Evolutionary conservation across 305 asterid species (phyloP).

Genomic region (Fraxinus nigra): DNA sequence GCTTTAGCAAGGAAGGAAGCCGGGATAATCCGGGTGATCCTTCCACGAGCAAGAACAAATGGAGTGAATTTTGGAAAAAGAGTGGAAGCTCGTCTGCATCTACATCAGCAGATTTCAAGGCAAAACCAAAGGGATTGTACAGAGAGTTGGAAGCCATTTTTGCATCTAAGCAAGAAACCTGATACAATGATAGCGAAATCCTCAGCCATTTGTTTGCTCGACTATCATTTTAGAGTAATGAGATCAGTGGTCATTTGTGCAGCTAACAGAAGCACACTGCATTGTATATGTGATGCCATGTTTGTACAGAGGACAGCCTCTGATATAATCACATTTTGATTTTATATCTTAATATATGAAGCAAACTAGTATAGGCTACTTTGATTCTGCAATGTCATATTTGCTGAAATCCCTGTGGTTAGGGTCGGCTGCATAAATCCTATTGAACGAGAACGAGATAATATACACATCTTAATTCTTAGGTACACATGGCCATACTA

Average conservation of each 20-base stretch:
- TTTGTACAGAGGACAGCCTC: background rate
- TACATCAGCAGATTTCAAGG: slow-evolving; percentile 56
- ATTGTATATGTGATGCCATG: background rate
- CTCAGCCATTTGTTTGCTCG: background rate
- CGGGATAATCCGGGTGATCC: slow-evolving; percentile 45
- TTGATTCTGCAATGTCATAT: background rate
- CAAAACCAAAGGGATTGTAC: slow-evolving; percentile 65
- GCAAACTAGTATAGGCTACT: background rate
- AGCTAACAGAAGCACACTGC: background rate
- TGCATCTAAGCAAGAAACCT: slow-evolving; percentile 55
- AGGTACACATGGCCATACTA: background rate
- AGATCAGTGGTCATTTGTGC: background rate
- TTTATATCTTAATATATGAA: background rate
- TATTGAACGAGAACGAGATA: background rate
- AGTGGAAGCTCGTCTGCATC: slow-evolving; percentile 75
- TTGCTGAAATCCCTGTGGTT: background rate
- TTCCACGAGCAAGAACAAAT: slow-evolving; percentile 56
- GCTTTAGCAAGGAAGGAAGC: slow-evolving; percentile 65
- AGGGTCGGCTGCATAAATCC: background rate
- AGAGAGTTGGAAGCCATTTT: slow-evolving; percentile 91
- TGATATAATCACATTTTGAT: background rate
- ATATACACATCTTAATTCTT: background rate
- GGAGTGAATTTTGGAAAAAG: slow-evolving; percentile 69
- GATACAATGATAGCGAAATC: background rate
- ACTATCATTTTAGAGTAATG: background rate